These are phyloP conservation scores for Danielozyma ontarioensis DNA, from an alignment of 805 yeast genomes.

Conservation along the genomic window DNA sequence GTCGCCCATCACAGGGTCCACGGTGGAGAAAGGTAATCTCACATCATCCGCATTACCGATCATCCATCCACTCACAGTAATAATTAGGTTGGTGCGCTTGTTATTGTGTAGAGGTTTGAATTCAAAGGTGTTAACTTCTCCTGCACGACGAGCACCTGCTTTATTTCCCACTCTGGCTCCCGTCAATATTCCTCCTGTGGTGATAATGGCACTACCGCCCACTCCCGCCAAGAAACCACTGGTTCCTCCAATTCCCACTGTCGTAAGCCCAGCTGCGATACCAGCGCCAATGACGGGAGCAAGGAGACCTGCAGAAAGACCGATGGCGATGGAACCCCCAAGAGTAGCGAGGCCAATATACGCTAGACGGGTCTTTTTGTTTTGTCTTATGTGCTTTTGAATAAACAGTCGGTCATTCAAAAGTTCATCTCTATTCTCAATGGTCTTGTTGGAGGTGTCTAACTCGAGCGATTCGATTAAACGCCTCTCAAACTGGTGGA, in stretches of 20 bases:
- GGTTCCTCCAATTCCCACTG: slow-evolving; percentile 93
- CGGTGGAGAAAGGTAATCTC: slow-evolving; percentile 90
- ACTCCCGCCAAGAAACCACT: slow-evolving; percentile 90
- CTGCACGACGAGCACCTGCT: slow-evolving; percentile 84
- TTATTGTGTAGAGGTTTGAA: slow-evolving; percentile 89
- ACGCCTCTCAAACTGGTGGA: slow-evolving; percentile 84
- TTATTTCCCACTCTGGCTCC: slow-evolving; percentile 86
- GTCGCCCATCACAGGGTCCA: slow-evolving; percentile 98
- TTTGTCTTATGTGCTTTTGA: slow-evolving; percentile 62
- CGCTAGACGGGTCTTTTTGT: slow-evolving; percentile 63
- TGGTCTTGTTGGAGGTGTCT: slow-evolving; percentile 46
- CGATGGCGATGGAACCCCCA: slow-evolving; percentile 93
- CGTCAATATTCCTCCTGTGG: slow-evolving; percentile 83
- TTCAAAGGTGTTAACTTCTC: slow-evolving; percentile 91
- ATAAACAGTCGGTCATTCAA: slow-evolving; percentile 75
- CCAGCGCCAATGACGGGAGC: slow-evolving; percentile 99
- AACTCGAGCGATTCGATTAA: slow-evolving; percentile 87
- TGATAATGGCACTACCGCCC: slow-evolving; percentile 92
- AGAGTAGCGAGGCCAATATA: slow-evolving; percentile 93
- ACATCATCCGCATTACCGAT: slow-evolving; percentile 93
- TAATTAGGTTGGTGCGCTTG: slow-evolving; percentile 76
- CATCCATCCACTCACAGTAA: slow-evolving; percentile 98
- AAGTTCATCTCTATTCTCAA: slow-evolving; percentile 66
- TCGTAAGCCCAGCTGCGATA: slow-evolving; percentile 91
- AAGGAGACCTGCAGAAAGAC: slow-evolving; percentile 88